A percentile compares a stretch with the other conserved stretches of the same genome.
Conservation (phyloP, 1,284 basidiomycete species). For the Cryptococcus sp. region DNA sequence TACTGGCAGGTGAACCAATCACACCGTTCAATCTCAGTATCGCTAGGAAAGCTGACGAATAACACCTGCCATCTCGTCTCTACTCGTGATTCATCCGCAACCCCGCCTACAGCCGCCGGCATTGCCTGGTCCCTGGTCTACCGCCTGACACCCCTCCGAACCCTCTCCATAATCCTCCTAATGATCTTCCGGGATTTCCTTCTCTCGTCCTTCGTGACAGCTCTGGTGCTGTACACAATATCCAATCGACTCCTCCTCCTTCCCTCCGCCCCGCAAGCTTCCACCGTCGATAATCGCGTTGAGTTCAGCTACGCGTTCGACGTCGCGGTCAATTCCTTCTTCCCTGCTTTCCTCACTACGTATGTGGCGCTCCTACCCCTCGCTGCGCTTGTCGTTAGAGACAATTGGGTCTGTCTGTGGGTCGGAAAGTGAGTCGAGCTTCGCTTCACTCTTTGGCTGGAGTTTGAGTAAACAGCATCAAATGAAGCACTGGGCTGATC, state of each 20-base stretch:
- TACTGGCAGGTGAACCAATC: conserved; percentile 64
- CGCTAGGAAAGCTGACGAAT: conserved; percentile 3
- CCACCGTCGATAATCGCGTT: conserved; percentile 69
- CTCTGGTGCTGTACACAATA: conserved; percentile 77
- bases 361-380: conserved; percentile 83
- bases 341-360: conserved; percentile 83
- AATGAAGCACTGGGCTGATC: neutral
- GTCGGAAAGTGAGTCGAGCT: conserved; percentile 67
- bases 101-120: conserved; percentile 66
- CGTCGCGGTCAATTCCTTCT: conserved; percentile 92
- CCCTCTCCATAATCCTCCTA: conserved; percentile 66
- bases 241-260: conserved; percentile 72
- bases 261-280: conserved; percentile 63
- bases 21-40: neutral
- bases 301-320: conserved; percentile 95
- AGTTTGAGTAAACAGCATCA: no score
- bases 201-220: conserved; percentile 68
- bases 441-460: neutral
- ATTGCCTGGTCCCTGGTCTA: conserved; percentile 84
- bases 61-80: neutral
- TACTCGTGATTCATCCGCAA: neutral
- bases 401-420: conserved; percentile 87
- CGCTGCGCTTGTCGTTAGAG: conserved; percentile 73
- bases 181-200: conserved; percentile 90
- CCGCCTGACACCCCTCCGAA: conserved; percentile 61